phyloP scores from a whole-genome alignment of 768 basidiomycete genomes.

The Mycena maculata region DNA sequence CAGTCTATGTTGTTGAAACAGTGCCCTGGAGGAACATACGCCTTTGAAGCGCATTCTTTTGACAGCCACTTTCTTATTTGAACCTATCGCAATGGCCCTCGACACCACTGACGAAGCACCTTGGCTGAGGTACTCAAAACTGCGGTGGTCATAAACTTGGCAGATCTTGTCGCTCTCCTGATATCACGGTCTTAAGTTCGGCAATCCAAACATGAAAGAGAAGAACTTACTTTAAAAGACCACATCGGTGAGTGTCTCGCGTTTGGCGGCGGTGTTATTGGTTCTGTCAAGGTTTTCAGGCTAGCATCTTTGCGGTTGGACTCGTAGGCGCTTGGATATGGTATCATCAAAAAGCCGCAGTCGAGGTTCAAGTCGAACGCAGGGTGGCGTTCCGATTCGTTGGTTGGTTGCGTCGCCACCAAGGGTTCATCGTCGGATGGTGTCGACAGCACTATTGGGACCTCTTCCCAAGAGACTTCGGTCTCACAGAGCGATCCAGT shows the following conservation, averaged over 20 bases:
- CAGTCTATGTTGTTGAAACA: no score
- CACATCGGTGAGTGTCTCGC: background rate
- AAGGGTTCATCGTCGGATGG: background rate
- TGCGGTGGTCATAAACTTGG: background rate
- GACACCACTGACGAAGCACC: background rate
- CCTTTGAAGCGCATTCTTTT: conserved; percentile 3
- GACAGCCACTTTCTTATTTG: background rate
- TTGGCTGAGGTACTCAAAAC: background rate
- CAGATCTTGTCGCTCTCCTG: conserved; percentile 9
- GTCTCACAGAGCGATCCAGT: background rate
- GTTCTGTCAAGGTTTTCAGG: background rate
- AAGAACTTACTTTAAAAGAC: background rate
- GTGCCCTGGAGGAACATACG: background rate
- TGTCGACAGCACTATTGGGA: background rate
- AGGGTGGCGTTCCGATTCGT: background rate
- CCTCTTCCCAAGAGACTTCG: background rate
- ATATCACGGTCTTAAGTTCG: background rate
- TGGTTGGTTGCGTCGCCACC: background rate
- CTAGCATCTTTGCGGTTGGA: background rate
- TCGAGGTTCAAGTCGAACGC: background rate
- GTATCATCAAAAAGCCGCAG: background rate
- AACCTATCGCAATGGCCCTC: background rate
- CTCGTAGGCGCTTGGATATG: background rate
- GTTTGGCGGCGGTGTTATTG: background rate
- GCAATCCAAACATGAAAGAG: background rate